Conservation (phyloP, 2,329 filamentous ascomycete genomes). For the Chaetomiaceae sp. region DNA sequence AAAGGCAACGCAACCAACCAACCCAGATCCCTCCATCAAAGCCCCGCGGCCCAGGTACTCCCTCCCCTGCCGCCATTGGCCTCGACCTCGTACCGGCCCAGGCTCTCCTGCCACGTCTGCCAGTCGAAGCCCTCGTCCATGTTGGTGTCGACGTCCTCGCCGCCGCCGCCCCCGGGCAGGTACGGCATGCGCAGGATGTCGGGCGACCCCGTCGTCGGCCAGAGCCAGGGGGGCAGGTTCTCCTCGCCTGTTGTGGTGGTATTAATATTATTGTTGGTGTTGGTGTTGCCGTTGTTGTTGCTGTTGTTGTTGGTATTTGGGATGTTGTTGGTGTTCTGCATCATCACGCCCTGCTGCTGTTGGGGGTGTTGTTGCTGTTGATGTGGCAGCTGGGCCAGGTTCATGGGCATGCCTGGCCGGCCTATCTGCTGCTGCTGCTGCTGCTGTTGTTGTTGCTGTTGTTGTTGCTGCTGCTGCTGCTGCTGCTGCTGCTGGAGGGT, state of each 20-base stretch:
- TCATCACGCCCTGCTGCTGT: no score
- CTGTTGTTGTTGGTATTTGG: constrained; percentile 9
- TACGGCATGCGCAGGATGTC: constrained; percentile 19
- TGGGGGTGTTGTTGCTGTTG: no score
- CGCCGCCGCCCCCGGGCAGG: constrained; percentile 19
- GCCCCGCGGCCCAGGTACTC: constrained; percentile 18
- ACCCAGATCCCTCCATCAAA: background rate
- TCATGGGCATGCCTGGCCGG: no score
- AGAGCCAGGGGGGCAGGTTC: constrained; percentile 52
- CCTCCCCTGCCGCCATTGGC: constrained; percentile 24
- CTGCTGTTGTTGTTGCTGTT: background rate
- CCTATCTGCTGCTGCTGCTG: no score
- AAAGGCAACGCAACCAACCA: no score
- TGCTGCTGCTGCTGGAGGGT: constrained; percentile 12
- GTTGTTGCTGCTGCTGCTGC: constrained; percentile 7
- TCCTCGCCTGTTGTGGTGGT: constrained; percentile 31
- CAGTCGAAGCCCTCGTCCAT: constrained; percentile 37
- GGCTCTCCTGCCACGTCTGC: constrained; percentile 35
- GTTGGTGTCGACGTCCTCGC: constrained; percentile 32
- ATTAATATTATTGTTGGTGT: constrained; percentile 11
- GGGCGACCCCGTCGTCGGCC: constrained; percentile 36
- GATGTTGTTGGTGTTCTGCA: no score
- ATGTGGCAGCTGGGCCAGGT: no score
- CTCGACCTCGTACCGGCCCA: constrained; percentile 29
- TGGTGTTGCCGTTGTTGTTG: constrained; percentile 10